A percentile compares a stretch with the other conserved stretches of the same genome.
Evolutionary conservation across 2,329 filamentous ascomycete species (phyloP).

Genomic region (Verticillium zaregamsianum): DNA sequence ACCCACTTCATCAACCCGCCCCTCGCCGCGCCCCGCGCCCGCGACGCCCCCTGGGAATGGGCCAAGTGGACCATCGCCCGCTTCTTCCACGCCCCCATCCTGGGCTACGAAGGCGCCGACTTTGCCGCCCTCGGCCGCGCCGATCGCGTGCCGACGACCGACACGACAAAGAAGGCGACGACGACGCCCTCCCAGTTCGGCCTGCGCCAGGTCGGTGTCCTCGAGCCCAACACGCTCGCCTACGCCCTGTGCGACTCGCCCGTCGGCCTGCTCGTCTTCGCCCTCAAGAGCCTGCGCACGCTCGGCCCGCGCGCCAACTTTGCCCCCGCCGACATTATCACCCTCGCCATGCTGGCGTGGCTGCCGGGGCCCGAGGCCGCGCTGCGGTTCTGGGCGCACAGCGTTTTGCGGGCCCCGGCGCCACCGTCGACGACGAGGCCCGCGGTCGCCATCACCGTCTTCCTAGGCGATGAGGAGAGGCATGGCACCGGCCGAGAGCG

Average conservation of each 20-base stretch:
- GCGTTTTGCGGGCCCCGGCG: constrained; percentile 26
- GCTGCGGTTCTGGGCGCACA: constrained; percentile 51
- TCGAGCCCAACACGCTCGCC: constrained; percentile 50
- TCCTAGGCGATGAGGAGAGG: constrained; percentile 28
- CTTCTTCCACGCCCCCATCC: constrained; percentile 41
- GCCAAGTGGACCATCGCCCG: constrained; percentile 52
- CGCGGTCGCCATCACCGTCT: constrained; percentile 43
- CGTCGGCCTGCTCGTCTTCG: constrained; percentile 51
- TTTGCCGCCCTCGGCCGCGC: constrained; percentile 34
- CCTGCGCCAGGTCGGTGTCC: constrained; percentile 23
- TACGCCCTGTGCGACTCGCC: constrained; percentile 62
- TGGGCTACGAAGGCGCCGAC: constrained; percentile 53
- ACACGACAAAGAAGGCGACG: background rate
- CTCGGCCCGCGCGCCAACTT: constrained; percentile 36
- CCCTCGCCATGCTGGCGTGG: constrained; percentile 60
- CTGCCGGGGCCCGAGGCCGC: constrained; percentile 60
- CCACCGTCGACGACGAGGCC: constrained; percentile 25
- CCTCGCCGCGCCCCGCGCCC: constrained; percentile 42
- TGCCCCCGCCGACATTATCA: constrained; percentile 51
- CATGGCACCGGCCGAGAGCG: background rate
- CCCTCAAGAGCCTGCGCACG: constrained; percentile 42
- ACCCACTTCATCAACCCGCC: constrained; percentile 58
- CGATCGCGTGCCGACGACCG: background rate
- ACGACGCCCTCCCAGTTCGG: constrained; percentile 18
- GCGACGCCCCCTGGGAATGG: constrained; percentile 42